A percentile compares a stretch with the other conserved stretches of the same genome.
Conservation (phyloP, 192 early-diverging fungal species). For the Coemansia sp. region DNA sequence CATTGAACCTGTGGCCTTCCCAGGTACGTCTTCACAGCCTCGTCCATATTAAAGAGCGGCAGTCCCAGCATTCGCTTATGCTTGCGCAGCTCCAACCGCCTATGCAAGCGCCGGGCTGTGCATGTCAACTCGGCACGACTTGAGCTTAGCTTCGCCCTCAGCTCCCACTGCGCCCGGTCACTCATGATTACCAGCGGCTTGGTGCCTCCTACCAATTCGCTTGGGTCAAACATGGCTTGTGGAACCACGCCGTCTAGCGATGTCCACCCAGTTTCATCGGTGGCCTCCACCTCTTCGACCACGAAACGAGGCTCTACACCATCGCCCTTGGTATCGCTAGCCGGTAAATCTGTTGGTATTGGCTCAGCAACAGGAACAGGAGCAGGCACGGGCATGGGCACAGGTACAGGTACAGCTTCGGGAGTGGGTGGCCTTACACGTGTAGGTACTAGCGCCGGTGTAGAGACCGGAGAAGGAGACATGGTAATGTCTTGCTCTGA, state of each 20-base stretch:
- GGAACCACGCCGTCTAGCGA: background rate
- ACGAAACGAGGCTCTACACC: background rate
- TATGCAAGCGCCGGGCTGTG: slow-evolving; percentile 31
- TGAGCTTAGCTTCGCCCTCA: slow-evolving; percentile 23
- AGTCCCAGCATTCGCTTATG: slow-evolving; percentile 67
- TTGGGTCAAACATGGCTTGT: slow-evolving; percentile 14
- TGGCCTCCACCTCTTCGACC: background rate
- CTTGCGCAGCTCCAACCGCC: slow-evolving; percentile 56
- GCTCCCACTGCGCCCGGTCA: slow-evolving; percentile 42
- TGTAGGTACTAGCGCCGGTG: background rate
- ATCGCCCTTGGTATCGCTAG: background rate
- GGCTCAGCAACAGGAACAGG: background rate
- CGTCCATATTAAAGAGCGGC: slow-evolving; percentile 71
- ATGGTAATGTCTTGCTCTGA: background rate
- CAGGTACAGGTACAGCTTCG: background rate
- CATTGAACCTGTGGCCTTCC: slow-evolving; percentile 30
- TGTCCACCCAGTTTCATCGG: slow-evolving; percentile 7
- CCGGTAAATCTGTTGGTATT: background rate
- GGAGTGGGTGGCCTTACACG: background rate
- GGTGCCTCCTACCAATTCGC: background rate
- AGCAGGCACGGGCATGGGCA: background rate
- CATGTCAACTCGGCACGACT: slow-evolving; percentile 12
- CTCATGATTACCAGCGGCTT: slow-evolving; percentile 23
- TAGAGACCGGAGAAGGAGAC: background rate
- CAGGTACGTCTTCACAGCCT: slow-evolving; percentile 37